Base-by-base conservation (phyloP, 352 stramenopile species). In the Elongisporangium prolatum region DNA sequence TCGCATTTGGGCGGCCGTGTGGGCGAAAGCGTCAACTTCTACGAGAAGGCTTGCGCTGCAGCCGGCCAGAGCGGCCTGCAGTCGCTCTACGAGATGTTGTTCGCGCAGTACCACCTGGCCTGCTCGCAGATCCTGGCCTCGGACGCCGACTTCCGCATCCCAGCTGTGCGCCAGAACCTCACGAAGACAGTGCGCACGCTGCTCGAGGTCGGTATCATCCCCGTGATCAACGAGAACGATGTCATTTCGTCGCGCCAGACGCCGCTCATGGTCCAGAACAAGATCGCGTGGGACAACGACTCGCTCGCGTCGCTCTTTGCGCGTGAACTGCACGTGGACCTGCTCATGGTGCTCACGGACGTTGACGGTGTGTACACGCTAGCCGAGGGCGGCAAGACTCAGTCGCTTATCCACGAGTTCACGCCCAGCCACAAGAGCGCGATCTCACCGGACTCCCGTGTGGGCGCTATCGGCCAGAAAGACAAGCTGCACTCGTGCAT, bases 151-250 rank as follows among this genome's bases (percentile, higher is more conserved):
- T 94, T 94, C 59, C 61, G 80, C 51, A 69, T 83, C 34, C 80
- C 83, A 0, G 63, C 67, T 20, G 73, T 91, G 24, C 80, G 84
- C 3, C 61, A 68, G 38, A 94, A 92, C 60, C 61, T 94, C 50
- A 76, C 86, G 57, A 70, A 68, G 18, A 91, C 84, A 0, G 64
- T 94, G 21, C 64, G 67, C 8, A 75, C 82, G 22, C 69, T 94
- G 52, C 63, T 94, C 40, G 77, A 89, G 48, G 81, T 94, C 22
- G 82, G 83, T 4, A 94, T 94, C 60, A 92, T 94, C 64, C 84
- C 84, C 0, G 72, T 94, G 16, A 87, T 94, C 57, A 94, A 94
- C 61, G 84, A 94, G 63, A 94, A 94, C 62, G 84, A 94, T 64
- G 79, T 94, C 49, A 91, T 94, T 57, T 83, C 82, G 52, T 64